phyloP scores from a whole-genome alignment of 257 asterid genomes.

The Nicotiana noctiflora region DNA sequence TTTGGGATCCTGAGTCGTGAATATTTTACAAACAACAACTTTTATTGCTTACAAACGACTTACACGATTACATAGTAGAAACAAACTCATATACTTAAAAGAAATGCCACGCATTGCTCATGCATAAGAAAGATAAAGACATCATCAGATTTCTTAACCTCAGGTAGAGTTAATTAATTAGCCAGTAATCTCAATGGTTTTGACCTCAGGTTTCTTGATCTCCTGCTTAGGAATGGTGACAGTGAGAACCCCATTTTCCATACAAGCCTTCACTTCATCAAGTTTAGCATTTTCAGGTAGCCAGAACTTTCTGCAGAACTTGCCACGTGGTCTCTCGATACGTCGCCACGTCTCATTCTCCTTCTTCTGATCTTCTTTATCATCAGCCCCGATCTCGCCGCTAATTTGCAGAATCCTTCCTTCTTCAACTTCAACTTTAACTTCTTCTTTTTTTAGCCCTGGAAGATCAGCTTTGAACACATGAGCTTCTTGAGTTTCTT shows the following conservation, averaged over 20 bases:
- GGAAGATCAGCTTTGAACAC: slow-evolving; percentile 1
- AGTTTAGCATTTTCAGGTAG: neutral
- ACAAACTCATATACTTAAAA: neutral
- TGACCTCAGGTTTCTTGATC: neutral
- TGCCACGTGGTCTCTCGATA: neutral
- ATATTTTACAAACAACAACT: neutral
- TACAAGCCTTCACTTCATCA: neutral
- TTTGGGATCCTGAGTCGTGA: neutral
- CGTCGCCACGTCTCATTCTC: slow-evolving; percentile 7
- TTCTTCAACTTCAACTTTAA: neutral
- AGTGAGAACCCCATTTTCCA: slow-evolving; percentile 5
- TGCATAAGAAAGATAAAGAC: neutral
- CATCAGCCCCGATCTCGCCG: neutral
- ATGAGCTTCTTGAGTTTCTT: neutral
- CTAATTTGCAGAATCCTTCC: neutral
- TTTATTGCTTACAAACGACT: neutral
- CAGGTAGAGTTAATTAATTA: neutral
- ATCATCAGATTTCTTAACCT: neutral
- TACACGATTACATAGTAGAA: neutral
- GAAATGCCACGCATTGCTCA: neutral
- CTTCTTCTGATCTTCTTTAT: neutral
- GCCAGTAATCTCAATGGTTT: slow-evolving; percentile 1
- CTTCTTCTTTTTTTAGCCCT: neutral
- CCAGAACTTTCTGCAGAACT: neutral
- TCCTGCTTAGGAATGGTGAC: neutral